phyloP scores from a whole-genome alignment of 2,329 filamentous ascomycete species.

The Drechslerella stenobrocha region DNA sequence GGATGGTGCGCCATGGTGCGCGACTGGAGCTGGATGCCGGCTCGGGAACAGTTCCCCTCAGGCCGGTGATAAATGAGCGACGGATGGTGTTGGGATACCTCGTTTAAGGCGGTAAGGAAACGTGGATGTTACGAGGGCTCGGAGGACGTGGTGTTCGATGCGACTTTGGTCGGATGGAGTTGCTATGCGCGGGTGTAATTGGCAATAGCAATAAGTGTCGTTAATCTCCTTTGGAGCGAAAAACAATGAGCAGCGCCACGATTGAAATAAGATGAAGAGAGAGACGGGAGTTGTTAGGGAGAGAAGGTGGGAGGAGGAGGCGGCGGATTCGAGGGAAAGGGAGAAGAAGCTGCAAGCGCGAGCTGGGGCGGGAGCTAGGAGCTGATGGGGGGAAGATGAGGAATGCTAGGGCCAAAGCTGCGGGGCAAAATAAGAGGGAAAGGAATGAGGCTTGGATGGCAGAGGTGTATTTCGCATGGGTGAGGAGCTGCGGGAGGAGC shows the following conservation, averaged over 20 bases:
- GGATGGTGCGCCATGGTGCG: conserved; percentile 49
- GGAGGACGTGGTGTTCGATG: conserved; percentile 29
- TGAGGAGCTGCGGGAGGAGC: not conserved
- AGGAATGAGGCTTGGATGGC: conserved; percentile 5
- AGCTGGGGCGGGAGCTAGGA: not conserved
- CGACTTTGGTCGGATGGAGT: conserved; percentile 32
- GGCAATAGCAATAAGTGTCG: conserved; percentile 2
- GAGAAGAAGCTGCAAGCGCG: not conserved
- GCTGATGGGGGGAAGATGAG: not conserved
- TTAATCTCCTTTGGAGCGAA: not conserved
- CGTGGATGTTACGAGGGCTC: conserved; percentile 23
- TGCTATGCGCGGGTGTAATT: conserved; percentile 28
- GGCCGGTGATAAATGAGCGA: conserved; percentile 7
- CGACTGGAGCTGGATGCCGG: conserved; percentile 28
- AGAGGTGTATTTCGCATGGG: conserved; percentile 3
- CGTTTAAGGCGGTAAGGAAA: conserved; percentile 8
- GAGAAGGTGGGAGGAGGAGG: not conserved
- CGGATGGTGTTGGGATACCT: conserved; percentile 10
- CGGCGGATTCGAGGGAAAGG: conserved; percentile 7
- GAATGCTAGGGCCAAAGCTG: no score
- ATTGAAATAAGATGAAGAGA: not conserved
- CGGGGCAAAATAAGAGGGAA: not conserved
- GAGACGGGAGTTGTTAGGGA: conserved; percentile 3
- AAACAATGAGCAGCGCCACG: not conserved
- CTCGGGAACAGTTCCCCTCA: conserved; percentile 32